Conservation (phyloP, 495 filamentous ascomycete genomes). For the Xylaria castorea region DNA sequence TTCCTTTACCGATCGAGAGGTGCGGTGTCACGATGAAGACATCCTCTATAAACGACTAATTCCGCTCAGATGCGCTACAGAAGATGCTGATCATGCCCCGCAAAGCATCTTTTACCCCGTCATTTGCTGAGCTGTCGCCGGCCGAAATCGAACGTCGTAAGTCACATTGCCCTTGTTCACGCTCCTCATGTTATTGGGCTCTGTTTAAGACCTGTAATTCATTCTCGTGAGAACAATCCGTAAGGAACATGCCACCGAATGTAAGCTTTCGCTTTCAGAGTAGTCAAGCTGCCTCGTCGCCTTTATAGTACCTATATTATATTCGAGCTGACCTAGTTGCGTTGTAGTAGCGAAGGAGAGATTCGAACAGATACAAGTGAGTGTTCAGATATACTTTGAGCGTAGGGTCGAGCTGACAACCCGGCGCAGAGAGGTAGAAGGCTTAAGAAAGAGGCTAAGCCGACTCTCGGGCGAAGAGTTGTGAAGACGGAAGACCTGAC, state of each 20-base stretch:
- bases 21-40: slow-evolving; percentile 9
- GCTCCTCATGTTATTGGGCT: background rate
- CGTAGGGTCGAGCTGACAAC: slow-evolving; percentile 13
- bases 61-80: slow-evolving; percentile 34
- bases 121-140: slow-evolving; percentile 30
- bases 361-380: slow-evolving; percentile 33
- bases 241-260: background rate
- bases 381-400: background rate
- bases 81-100: slow-evolving; percentile 38
- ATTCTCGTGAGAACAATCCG: background rate
- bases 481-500: background rate
- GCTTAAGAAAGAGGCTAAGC: slow-evolving; percentile 32
- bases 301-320: background rate
- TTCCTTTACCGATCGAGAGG: slow-evolving; percentile 41
- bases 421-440: slow-evolving; percentile 8
- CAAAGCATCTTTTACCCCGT: slow-evolving; percentile 1
- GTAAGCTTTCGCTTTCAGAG: background rate
- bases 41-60: background rate
- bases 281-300: background rate
- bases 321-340: background rate
- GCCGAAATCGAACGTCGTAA: slow-evolving; percentile 28
- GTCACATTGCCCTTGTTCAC: background rate
- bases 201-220: background rate
- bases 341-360: slow-evolving; percentile 28
- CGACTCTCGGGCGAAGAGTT: slow-evolving; percentile 28